Base-by-base conservation (phyloP, 2,329 filamentous ascomycete species). In the Dactylellina parvicollis region DNA sequence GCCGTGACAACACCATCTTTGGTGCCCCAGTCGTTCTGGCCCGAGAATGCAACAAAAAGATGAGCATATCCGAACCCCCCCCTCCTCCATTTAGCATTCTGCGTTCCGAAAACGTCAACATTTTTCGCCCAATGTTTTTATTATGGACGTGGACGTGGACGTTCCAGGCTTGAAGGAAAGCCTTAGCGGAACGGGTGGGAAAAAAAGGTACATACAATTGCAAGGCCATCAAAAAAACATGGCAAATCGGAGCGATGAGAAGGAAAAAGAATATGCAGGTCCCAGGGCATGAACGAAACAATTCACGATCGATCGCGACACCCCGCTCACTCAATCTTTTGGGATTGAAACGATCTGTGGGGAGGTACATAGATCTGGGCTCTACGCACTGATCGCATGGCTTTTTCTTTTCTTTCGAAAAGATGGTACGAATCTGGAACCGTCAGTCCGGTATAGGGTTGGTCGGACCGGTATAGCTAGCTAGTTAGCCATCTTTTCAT, bases 1-100 rank as follows among this genome's bases (percentile, higher is more conserved):
- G 14, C 28, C 44, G 18, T 18, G 54, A 32, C 54, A 57, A 57
- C 54, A 44, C 54, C 20, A 9, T 12, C 34, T 22, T 20, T 7
- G 26, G 22, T 20, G 18, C 8, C n/a, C 18, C 14, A 9, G 42
- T 12, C 42, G 47, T 64, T 55, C 36, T 44, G 47, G 59, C 47
- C 59, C 59, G 49, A 64, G 59, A 64, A 64, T 64, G 59, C 59
- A 64, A 54, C 38, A 61, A 16, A 36, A 38, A n/a, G 30, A 22
- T 2, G 26, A 60, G 20, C 46, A 28, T 32, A 32, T 32, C 18
- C 4, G 4, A 12, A 22, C n/a, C 14, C 16, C 44, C 20, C 20
- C 3, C 14, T 47, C n/a, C n/a, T n/a, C n/a, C n/a, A n/a, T n/a
- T n/a, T n/a, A n/a, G 16, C 40, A 47, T 49, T 49, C 42, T 61